Evolutionary conservation across 1,284 basidiomycete species (phyloP), one percentile per base, ranked within the genome.

Genomic region (Cryptococcus amylolentus): DNA sequence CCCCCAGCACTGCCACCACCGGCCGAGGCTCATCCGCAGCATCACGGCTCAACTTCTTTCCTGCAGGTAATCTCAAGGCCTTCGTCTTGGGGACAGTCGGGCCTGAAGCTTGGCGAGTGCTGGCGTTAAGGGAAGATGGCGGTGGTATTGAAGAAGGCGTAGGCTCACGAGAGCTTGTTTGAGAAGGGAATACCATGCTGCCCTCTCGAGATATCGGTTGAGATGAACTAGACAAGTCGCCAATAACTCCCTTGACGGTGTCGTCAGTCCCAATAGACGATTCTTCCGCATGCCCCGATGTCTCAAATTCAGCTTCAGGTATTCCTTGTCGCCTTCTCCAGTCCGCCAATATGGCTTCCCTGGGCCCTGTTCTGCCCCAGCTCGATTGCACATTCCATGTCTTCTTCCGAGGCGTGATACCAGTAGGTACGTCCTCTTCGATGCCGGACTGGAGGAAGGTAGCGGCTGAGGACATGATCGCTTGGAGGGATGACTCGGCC

Each of bases 351-450:
- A 77, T 61, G n/a, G 57, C 61, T n/a, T 73, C 65, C 28, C 76
- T 58, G 4, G 71, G 65, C 31, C 69, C 68, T 0, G 75, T 75
- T 20, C 72, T 61, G 44, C 72, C 68, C 77, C 77, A 78, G 2
- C 51, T 50, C 8, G 61, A 60, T 9, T 66, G 72, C 0, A 78
- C 68, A 31, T 70, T 65, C 64, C 74, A 77, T 2, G 57, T 56
- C 28, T 73, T 73, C 61, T 79, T 79, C 23, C 66, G 66, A 0
- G 80, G 80, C 3, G 80, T 81, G 16, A 67, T 51, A 13, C 80
- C 80, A 0, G 80, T 81, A 1, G 79, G 68, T 3, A 73, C 57
- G 58, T 81, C 80, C n/a, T 74, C 68, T 5, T 59, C 61, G 12
- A 81, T 71, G 12, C 68, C 67, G 5, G 57, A 55, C 6, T 63